Base-by-base conservation (phyloP, 2,329 filamentous ascomycete genomes). In the Xylogone sp. region DNA sequence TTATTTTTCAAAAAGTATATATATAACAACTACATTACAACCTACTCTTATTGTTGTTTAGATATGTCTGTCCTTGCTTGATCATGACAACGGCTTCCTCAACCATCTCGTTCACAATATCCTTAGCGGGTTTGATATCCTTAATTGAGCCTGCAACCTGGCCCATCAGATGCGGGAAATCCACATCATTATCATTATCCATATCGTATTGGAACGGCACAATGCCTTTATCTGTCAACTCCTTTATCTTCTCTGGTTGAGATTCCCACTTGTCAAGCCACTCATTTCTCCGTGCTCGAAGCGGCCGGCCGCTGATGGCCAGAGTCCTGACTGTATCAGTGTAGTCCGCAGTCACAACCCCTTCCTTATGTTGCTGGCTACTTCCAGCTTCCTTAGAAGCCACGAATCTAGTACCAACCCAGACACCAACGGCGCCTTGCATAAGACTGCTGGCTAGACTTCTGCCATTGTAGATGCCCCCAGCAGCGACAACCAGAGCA, bases 341-440 rank as follows among this genome's bases (percentile, higher is more conserved):
- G 62, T 90, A 92, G 10, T 75, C 78, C 51, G 90, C 93, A n/a
- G 72, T 75, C 2, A 96, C 87, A 0, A 97, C 91, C 24, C 85
- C 87, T 60, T 87, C 75, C 74, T 97, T 97, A 70, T 97, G 92
- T 73, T 84, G 75, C 60, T 86, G 78, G 67, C 86, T 88, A 63
- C 90, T 92, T 16, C 85, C 86, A 1, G 91, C 91, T 73, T 97
- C 93, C 29, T 75, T 77, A 8, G 82, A 83, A 1, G 93, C 92
- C 16, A 97, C 90, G 69, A 97, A 97, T 19, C 93, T 78, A 54
- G 93, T 97, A 22, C 93, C 93, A 1, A 97, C 92, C 93, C 93
- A 97, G 1, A 95, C 93, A 10, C 89, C 93, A 3, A 80, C 77
- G 1, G 92, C 93, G 16, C 93, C 93, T 65, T 94, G 87, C 84